These are phyloP conservation scores for Thinopyrum elongatum DNA, from an alignment of 176 grass and related monocot genomes.

Conservation along the genomic window DNA sequence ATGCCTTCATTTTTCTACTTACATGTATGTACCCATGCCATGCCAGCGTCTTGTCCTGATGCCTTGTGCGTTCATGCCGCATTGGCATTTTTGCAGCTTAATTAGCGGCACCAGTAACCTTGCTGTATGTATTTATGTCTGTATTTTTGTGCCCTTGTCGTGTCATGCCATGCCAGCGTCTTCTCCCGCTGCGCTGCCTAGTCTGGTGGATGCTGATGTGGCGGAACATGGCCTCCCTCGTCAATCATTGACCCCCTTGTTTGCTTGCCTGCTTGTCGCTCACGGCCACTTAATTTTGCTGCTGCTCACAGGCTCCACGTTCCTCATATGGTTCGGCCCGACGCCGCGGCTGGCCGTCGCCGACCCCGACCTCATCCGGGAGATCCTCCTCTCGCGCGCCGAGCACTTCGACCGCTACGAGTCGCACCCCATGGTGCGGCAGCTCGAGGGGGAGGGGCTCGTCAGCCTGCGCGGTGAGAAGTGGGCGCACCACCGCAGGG, in stretches of 20 bases:
- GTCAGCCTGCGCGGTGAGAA: conserved; percentile 93
- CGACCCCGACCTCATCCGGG: conserved; percentile 90
- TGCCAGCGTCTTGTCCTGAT: conserved; percentile 17
- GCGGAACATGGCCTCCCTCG: conserved; percentile 31
- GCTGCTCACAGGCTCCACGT: conserved; percentile 66
- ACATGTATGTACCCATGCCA: not conserved
- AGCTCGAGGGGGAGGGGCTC: conserved; percentile 94
- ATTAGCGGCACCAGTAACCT: too few species aligned
- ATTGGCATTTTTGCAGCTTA: conserved; percentile 15
- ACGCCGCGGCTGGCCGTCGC: conserved; percentile 82
- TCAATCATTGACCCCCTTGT: conserved; percentile 35
- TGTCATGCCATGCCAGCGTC: conserved; percentile 8
- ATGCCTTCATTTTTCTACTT: not conserved
- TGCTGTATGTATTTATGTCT: not conserved
- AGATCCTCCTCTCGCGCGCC: conserved; percentile 78
- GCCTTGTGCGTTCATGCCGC: not conserved
- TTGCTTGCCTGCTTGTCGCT: not conserved
- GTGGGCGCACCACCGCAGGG: conserved; percentile 82
- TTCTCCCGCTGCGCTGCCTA: not conserved
- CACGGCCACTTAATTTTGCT: not conserved
- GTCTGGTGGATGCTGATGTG: conserved; percentile 42
- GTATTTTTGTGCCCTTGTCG: not conserved
- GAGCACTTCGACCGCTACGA: conserved; percentile 95
- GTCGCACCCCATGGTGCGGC: conserved; percentile 89
- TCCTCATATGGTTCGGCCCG: conserved; percentile 92